These are phyloP conservation scores for Glonium stellatum DNA, from an alignment of 495 filamentous ascomycete species.

Conservation along the genomic window DNA sequence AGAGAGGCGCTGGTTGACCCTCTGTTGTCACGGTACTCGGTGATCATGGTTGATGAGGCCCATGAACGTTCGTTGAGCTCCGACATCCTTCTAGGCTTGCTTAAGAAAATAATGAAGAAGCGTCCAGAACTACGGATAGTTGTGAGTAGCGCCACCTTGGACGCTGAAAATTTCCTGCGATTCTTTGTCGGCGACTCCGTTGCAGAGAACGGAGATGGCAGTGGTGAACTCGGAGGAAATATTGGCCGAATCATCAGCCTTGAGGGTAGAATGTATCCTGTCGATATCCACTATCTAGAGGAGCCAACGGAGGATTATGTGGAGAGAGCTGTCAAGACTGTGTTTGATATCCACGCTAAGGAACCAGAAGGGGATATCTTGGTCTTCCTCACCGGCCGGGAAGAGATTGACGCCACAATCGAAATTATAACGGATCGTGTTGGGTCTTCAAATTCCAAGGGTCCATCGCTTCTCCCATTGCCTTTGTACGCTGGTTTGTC, in stretches of 20 bases:
- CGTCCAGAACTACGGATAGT: constrained; percentile 81
- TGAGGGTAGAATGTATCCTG: constrained; percentile 86
- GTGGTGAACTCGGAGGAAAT: constrained; percentile 30
- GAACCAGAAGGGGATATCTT: constrained; percentile 85
- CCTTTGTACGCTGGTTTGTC: constrained; percentile 39
- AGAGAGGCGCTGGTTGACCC: constrained; percentile 92
- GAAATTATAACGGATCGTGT: constrained; percentile 33
- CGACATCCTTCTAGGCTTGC: constrained; percentile 83
- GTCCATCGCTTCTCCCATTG: constrained; percentile 29
- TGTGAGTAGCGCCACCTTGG: constrained; percentile 87
- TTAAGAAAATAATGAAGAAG: constrained; percentile 86
- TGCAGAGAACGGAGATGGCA: constrained; percentile 37
- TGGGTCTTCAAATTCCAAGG: constrained; percentile 18
- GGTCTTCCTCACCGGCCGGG: constrained; percentile 40
- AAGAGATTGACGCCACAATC: constrained; percentile 37
- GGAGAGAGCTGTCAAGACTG: constrained; percentile 75
- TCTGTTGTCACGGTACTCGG: constrained; percentile 83
- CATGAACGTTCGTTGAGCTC: constrained; percentile 94
- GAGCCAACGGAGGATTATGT: constrained; percentile 81
- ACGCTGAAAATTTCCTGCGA: constrained; percentile 77
- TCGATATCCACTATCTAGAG: constrained; percentile 81
- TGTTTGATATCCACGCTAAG: constrained; percentile 87
- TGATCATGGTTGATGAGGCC: constrained; percentile 98
- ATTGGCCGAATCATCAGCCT: constrained; percentile 75
- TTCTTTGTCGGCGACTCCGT: constrained; percentile 63